A percentile compares a stretch with the other conserved stretches of the same genome.
Evolutionary conservation across 306 rosid genomes (phyloP).

Genomic region (Gastrolobium bilobum): DNA sequence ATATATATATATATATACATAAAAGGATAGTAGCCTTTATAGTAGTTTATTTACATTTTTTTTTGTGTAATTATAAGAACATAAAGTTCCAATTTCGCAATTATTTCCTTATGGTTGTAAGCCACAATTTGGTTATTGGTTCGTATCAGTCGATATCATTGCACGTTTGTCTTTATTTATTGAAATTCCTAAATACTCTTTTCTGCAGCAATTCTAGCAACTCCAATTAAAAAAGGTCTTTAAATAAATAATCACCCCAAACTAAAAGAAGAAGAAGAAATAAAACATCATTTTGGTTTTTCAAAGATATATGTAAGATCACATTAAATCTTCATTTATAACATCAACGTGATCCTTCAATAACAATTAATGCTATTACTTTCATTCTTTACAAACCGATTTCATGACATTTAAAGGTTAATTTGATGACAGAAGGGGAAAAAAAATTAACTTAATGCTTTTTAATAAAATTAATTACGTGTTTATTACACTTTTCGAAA

Average conservation of each 20-base stretch:
- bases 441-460: too few species aligned
- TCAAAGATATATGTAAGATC: neutral
- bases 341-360: neutral
- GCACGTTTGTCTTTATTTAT: neutral
- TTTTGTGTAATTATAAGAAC: neutral
- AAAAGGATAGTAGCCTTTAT: too few species aligned
- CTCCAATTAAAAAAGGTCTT: neutral
- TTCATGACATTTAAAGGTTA: constrained; percentile 1
- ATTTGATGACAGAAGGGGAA: neutral
- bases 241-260: neutral
- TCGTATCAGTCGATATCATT: neutral
- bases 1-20: too few species aligned
- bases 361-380: neutral
- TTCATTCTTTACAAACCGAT: neutral
- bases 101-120: neutral
- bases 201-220: neutral
- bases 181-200: neutral
- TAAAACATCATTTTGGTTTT: neutral
- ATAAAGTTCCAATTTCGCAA: neutral
- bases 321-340: neutral
- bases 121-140: neutral
- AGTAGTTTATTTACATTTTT: neutral
- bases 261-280: neutral
- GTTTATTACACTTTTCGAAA: too few species aligned
- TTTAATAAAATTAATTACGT: too few species aligned